Percentiles rank a stretch among this genome's conserved stretches.
Evolutionary conservation across 345 rosid genomes (phyloP).

Genomic region (sweet orange (Citrus sinensis)): DNA sequence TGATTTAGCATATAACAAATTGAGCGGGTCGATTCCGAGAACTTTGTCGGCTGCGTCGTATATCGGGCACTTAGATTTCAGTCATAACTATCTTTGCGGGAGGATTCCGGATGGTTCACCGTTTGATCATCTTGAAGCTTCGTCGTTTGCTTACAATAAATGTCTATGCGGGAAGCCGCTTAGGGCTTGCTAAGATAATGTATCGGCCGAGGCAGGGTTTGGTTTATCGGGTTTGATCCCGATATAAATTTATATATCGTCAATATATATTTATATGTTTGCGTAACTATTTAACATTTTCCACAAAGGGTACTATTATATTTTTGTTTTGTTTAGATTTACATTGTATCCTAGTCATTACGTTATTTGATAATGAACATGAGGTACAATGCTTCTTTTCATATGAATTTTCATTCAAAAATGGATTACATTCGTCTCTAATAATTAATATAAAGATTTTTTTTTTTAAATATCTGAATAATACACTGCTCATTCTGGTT

Average conservation of each 20-base stretch:
- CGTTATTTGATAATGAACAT: too few relatives aligned
- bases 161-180: slow-evolving; percentile 89
- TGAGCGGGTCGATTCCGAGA: slow-evolving; percentile 64
- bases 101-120: slow-evolving; percentile 72
- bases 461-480: too few relatives aligned
- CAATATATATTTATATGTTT: not conserved
- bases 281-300: not conserved
- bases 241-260: not conserved
- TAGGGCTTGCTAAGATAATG: slow-evolving; percentile 33
- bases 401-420: not conserved
- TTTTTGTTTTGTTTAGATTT: not conserved
- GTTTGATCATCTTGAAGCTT: slow-evolving; percentile 79
- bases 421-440: too few relatives aligned
- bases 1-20: slow-evolving; percentile 63
- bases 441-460: too few relatives aligned
- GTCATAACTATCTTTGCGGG: slow-evolving; percentile 86
- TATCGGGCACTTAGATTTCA: slow-evolving; percentile 82
- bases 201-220: not conserved
- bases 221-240: not conserved
- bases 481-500: too few relatives aligned
- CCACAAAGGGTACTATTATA: not conserved
- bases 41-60: slow-evolving; percentile 50
- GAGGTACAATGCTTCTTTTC: not conserved
- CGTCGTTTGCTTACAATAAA: slow-evolving; percentile 64
- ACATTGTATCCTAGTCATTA: not conserved